These are phyloP conservation scores for Tremella mesenterica DNA, from an alignment of 768 basidiomycete species.

Conservation along the genomic window DNA sequence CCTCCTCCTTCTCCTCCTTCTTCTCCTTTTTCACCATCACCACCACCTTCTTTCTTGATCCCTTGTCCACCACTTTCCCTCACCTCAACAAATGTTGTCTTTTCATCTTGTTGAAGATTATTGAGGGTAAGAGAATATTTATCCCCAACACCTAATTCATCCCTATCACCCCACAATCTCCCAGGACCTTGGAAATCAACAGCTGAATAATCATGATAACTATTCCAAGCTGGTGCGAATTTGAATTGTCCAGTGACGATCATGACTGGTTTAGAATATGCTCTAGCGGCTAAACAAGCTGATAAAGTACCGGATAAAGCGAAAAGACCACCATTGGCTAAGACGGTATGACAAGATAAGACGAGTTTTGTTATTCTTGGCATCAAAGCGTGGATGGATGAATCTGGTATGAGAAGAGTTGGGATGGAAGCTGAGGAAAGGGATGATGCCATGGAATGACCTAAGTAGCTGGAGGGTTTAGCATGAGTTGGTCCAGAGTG, in stretches of 20 bases:
- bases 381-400: constrained; percentile 89
- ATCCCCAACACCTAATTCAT: too few relatives aligned
- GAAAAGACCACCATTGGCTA: constrained; percentile 94
- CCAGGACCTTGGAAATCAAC: constrained; percentile 42
- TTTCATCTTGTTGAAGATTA: too few relatives aligned
- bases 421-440: constrained; percentile 75
- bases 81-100: too few relatives aligned
- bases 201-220: constrained; percentile 41
- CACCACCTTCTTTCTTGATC: background rate
- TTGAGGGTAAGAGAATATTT: too few relatives aligned
- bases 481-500: too few relatives aligned
- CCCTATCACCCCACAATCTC: constrained; percentile 54
- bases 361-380: constrained; percentile 95
- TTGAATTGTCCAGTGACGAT: constrained; percentile 96
- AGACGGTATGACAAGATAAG: constrained; percentile 86
- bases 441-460: constrained; percentile 72
- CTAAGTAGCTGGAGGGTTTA: constrained; percentile 64
- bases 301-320: constrained; percentile 75
- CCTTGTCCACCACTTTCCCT: too few relatives aligned
- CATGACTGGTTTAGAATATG: constrained; percentile 83
- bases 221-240: constrained; percentile 62
- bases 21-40: constrained; percentile 43
- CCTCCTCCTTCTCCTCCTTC: constrained; percentile 47
- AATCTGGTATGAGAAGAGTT: constrained; percentile 94
- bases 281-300: constrained; percentile 75